These are phyloP conservation scores for Trypanosoma avium DNA, from an alignment of 208 protist genomes.

Conservation along the genomic window DNA sequence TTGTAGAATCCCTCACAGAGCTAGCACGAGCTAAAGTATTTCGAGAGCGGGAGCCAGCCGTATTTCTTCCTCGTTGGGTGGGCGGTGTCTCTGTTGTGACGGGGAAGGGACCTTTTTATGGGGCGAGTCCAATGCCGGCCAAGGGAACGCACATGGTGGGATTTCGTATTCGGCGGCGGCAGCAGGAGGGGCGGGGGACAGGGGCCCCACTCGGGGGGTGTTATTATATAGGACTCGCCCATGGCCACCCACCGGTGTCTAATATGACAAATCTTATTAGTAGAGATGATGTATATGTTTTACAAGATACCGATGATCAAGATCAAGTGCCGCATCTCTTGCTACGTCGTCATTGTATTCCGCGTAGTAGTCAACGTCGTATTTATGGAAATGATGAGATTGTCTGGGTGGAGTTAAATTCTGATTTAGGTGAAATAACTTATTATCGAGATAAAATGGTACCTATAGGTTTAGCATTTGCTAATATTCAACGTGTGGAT, in stretches of 20 bases:
- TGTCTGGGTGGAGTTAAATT: conserved; percentile 90
- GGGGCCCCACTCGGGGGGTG: conserved; percentile 81
- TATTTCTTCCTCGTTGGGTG: conserved; percentile 55
- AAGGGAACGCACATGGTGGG: conserved; percentile 76
- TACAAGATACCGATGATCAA: conserved; percentile 88
- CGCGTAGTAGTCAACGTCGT: conserved; percentile 66
- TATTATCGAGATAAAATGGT: conserved; percentile 88
- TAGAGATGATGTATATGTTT: conserved; percentile 76
- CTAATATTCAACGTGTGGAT: conserved; percentile 66
- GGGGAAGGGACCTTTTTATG: conserved; percentile 81
- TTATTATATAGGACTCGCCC: conserved; percentile 86
- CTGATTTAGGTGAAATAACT: conserved; percentile 79
- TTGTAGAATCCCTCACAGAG: conserved; percentile 64
- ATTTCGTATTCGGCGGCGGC: conserved; percentile 73
- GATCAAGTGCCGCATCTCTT: conserved; percentile 84
- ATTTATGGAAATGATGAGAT: conserved; percentile 85
- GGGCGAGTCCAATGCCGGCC: conserved; percentile 52
- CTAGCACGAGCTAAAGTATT: conserved; percentile 53
- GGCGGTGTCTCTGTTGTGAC: conserved; percentile 50
- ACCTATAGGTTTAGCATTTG: conserved; percentile 85
- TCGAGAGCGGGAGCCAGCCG: conserved; percentile 29
- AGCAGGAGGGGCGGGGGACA: conserved; percentile 55
- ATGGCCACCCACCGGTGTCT: conserved; percentile 62
- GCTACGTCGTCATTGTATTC: conserved; percentile 66
- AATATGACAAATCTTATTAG: conserved; percentile 76